phyloP scores from a whole-genome alignment of 192 early-diverging fungal genomes.

The Fimicolochytrium jonesii region DNA sequence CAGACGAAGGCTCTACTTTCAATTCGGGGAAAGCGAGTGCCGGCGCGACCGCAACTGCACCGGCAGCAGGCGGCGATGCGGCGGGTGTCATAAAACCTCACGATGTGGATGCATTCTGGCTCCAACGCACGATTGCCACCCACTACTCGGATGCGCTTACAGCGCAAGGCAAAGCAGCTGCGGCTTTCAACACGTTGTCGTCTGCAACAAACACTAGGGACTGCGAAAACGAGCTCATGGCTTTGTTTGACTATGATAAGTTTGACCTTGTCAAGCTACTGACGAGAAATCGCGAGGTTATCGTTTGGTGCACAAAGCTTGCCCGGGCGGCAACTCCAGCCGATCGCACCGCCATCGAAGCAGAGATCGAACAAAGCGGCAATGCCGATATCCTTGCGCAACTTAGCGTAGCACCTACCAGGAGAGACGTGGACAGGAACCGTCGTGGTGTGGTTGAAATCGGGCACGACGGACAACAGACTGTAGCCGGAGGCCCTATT shows the following conservation, averaged over 20 bases:
- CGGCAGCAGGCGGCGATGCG: constrained; percentile 10
- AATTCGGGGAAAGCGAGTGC: too few species aligned
- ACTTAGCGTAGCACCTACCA: constrained; percentile 48
- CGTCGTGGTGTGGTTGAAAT: constrained; percentile 62
- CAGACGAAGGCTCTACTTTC: constrained; percentile 8
- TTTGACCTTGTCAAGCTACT: constrained; percentile 92
- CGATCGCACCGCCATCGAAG: constrained; percentile 40
- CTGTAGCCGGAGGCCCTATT: constrained; percentile 42
- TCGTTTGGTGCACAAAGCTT: constrained; percentile 88
- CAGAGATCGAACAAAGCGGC: constrained; percentile 70
- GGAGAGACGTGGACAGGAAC: constrained; percentile 52
- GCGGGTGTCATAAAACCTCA: constrained; percentile 50
- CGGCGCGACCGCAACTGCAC: background rate
- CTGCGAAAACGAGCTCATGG: constrained; percentile 94
- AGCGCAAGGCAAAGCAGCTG: constrained; percentile 83
- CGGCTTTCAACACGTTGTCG: constrained; percentile 71
- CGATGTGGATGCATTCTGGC: constrained; percentile 96
- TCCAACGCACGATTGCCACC: constrained; percentile 80
- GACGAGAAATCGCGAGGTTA: constrained; percentile 79
- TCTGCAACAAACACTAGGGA: constrained; percentile 66
- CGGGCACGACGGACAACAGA: constrained; percentile 21
- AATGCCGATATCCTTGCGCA: constrained; percentile 67
- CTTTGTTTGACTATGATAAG: constrained; percentile 93
- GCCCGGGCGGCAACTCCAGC: constrained; percentile 65
- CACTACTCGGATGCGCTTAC: constrained; percentile 77